phyloP scores from a whole-genome alignment of 352 stramenopile genomes.

The Thalassiosira ordinaria region DNA sequence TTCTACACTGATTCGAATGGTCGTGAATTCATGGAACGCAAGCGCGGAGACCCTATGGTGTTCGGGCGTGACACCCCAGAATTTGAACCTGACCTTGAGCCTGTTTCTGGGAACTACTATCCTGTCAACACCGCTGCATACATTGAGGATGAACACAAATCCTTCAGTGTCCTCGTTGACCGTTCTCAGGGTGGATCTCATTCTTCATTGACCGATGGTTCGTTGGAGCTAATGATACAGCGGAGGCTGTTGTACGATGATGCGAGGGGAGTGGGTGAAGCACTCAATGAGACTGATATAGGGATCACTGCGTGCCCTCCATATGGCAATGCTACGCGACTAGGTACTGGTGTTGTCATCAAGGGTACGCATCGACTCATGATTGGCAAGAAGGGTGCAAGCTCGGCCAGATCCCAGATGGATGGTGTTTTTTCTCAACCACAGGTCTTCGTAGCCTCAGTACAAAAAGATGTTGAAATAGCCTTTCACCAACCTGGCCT shows the following conservation, averaged over 20 bases:
- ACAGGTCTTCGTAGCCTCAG: constrained; percentile 81
- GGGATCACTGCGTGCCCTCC: constrained; percentile 68
- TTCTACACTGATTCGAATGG: constrained; percentile 97
- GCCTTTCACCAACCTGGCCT: constrained; percentile 52
- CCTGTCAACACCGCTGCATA: constrained; percentile 94
- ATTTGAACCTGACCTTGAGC: constrained; percentile 92
- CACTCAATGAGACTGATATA: constrained; percentile 87
- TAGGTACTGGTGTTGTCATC: constrained; percentile 81
- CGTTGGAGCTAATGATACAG: constrained; percentile 66
- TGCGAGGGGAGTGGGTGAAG: constrained; percentile 91
- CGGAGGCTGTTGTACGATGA: constrained; percentile 93
- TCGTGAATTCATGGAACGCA: constrained; percentile 91
- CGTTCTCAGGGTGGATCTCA: constrained; percentile 91
- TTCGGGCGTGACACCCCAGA: constrained; percentile 74
- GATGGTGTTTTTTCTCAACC: constrained; percentile 78
- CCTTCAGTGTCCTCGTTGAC: constrained; percentile 90
- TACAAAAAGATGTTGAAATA: constrained; percentile 60
- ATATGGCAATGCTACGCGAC: constrained; percentile 73
- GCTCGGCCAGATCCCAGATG: constrained; percentile 69
- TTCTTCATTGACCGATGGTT: neutral
- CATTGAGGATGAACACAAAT: constrained; percentile 88
- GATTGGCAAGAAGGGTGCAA: constrained; percentile 69
- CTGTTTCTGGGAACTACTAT: constrained; percentile 96
- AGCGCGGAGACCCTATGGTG: constrained; percentile 86
- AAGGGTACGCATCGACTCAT: constrained; percentile 76